Evolutionary conservation across 1,284 basidiomycete genomes (phyloP), one percentile per base, ranked within the genome.

Genomic region (Heterobasidion parviporum): DNA sequence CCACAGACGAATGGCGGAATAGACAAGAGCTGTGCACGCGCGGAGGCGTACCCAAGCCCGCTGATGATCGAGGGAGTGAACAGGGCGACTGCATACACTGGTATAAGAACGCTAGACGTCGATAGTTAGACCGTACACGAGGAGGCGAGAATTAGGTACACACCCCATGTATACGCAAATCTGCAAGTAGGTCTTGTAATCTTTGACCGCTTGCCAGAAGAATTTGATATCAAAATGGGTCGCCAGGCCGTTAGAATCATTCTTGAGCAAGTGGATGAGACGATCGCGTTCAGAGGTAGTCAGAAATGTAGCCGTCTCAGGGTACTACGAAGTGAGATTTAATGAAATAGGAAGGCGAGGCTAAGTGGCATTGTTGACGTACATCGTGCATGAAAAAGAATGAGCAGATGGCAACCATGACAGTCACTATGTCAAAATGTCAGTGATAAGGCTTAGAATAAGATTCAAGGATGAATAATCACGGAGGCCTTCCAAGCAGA

Each of bases 11-110:
- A 82, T 3, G 77, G 77, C 32, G 80, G 79, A 32, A 80, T 72
- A 6, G 76, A 76, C n/a, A 85, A 68, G 1, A 85, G 67, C 59
- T 87, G 82, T 3, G 84, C 82, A 47, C 72, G 65, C 1, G 80
- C 75, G 43, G 82, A 76, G 1, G 75, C 72, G 70, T 74, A 87
- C 6, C 82, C 81, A 4, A 83, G 70, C 51, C 76, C 68, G 7
- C 72, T 70, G 54, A 83, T 77, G 62, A 83, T 81, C 1, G 78
- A 81, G 0, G 80, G 82, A 2, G 73, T 72, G 60, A 85, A 85
- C 50, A 85, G 72, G 36, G 82, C 74, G 60, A 84, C 76, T 12
- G 79, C 76, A 58, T 83, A 83, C 44, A 81, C 65, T 7, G 83
- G 77, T 53, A 79, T 66, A 54, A 83, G 70, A 16, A 77, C 57